phyloP scores from a whole-genome alignment of 2,329 filamentous ascomycete genomes.

The Xylariaceae sp. region DNA sequence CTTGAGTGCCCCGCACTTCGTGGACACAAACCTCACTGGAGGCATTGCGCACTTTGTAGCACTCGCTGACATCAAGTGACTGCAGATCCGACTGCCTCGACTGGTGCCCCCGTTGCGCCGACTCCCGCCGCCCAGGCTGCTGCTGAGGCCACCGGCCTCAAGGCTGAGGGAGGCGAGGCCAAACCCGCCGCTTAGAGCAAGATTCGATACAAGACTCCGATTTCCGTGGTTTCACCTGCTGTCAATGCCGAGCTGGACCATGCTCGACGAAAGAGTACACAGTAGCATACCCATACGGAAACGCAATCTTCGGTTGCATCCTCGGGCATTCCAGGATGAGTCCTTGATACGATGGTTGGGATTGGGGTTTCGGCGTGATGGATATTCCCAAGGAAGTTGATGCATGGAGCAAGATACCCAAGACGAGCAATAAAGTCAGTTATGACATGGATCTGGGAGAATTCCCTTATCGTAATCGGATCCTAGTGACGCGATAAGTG shows the following conservation, averaged over 20 bases:
- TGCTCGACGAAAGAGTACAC: background rate
- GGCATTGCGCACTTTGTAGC: background rate
- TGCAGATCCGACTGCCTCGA: conserved; percentile 14
- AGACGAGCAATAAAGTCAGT: conserved; percentile 12
- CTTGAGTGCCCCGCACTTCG: conserved; percentile 1
- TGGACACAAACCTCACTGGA: background rate
- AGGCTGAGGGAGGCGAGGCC: conserved; percentile 10
- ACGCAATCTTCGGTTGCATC: too few relatives aligned
- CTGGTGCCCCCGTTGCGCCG: conserved; percentile 14
- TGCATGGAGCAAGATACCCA: conserved; percentile 22
- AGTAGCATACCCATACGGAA: too few relatives aligned
- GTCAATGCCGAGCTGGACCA: background rate
- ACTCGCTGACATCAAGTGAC: conserved; percentile 10
- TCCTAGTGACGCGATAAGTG: too few relatives aligned
- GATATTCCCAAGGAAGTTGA: conserved; percentile 16
- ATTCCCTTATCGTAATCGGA: background rate
- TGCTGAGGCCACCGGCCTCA: conserved; percentile 5
- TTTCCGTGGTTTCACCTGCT: conserved; percentile 1
- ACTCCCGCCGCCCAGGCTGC: conserved; percentile 17
- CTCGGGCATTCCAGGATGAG: too few relatives aligned
- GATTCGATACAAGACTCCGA: too few relatives aligned
- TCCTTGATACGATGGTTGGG: background rate
- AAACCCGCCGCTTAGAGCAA: conserved; percentile 15
- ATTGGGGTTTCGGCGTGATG: conserved; percentile 3
- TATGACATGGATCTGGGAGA: conserved; percentile 1